Base-by-base conservation (phyloP, 1,284 basidiomycete genomes). In the Quambalaria eucalypti region DNA sequence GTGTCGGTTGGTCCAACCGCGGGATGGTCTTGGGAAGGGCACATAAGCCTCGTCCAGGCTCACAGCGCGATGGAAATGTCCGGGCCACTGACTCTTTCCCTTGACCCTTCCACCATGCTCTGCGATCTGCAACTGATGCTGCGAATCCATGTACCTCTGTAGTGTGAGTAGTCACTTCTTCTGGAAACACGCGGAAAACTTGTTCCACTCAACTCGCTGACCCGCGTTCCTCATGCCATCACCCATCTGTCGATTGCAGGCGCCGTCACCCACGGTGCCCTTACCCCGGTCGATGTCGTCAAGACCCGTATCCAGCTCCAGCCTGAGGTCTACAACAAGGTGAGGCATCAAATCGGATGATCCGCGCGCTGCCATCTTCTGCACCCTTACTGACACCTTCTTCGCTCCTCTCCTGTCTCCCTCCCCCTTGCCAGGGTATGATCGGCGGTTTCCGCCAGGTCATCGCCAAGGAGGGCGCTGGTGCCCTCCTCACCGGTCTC, bases 251-350 rank as follows among this genome's bases (percentile, higher is more conserved):
- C n/a, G n/a, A n/a, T n/a, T n/a, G n/a, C n/a, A n/a, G n/a, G 91
- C 74, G 89, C 90, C 80, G 57, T 91, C 77, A 95, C 91, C 67
- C 91, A 96, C 78, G 91, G 90, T 60, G 72, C 69, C 48, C 59
- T 74, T 51, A 71, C 69, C 25, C 68, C 66, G 23, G 60, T 67
- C 56, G 66, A 69, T 68, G 68, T 69, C 39, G 70, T 74, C 64
- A 39, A 39, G 82, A 95, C 91, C 78, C 89, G 92, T 81, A 95
- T 96, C 85, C 91, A 96, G 85, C 89, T 89, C 50, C 70, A 85
- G 79, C 76, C 78, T 59, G 73, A 76, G 72, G 76, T 77, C 52
- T 81, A 81, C 80, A 81, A 81, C 79, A 80, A 78, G 78, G 79
- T 79, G 51, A 55, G 78, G 14, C 25, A n/a, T n/a, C n/a, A n/a